A percentile compares a stretch with the other conserved stretches of the same genome.
phyloP scores from a whole-genome alignment of 2,329 filamentous ascomycete genomes.

The Trichoderma atrobrunneum region DNA sequence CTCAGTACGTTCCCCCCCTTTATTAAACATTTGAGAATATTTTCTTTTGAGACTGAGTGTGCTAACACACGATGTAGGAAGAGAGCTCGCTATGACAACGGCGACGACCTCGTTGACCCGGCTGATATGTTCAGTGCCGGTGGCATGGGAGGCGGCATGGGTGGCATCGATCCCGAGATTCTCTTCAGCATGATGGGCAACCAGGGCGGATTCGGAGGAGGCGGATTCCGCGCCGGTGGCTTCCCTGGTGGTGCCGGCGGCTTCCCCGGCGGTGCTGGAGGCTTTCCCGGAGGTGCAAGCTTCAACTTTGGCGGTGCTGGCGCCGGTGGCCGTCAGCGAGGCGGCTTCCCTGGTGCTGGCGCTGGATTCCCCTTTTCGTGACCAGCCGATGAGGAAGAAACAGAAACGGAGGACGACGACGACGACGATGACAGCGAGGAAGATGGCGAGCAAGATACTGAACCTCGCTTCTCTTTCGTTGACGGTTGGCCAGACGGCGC shows the following conservation, averaged over 20 bases:
- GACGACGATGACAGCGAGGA: slow-evolving; percentile 32
- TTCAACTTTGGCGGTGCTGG: slow-evolving; percentile 52
- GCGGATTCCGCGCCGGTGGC: slow-evolving; percentile 52
- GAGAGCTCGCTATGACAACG: slow-evolving; percentile 85
- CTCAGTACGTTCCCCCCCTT: slow-evolving; percentile 65
- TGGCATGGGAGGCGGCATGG: slow-evolving; percentile 63
- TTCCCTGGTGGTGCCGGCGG: slow-evolving; percentile 52
- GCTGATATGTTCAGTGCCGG: slow-evolving; percentile 77
- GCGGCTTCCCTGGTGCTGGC: slow-evolving; percentile 33
- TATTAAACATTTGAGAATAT: background rate
- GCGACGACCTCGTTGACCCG: slow-evolving; percentile 85
- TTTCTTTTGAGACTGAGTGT: background rate
- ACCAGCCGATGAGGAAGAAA: slow-evolving; percentile 43
- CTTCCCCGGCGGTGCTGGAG: slow-evolving; percentile 45
- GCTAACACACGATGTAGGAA: slow-evolving; percentile 59
- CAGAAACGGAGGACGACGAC: slow-evolving; percentile 35
- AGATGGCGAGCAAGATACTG: slow-evolving; percentile 21
- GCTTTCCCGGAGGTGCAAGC: slow-evolving; percentile 46
- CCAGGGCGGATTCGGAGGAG: slow-evolving; percentile 56
- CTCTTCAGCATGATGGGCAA: slow-evolving; percentile 82
- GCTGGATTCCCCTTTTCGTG: slow-evolving; percentile 46
- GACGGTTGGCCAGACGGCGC: slow-evolving; percentile 16
- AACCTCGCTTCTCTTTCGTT: slow-evolving; percentile 1
- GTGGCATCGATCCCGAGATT: slow-evolving; percentile 72
- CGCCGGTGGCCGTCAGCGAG: slow-evolving; percentile 36